Evolutionary conservation across 306 rosid genomes (phyloP).

Genomic region (Citrullus mucosospermus): DNA sequence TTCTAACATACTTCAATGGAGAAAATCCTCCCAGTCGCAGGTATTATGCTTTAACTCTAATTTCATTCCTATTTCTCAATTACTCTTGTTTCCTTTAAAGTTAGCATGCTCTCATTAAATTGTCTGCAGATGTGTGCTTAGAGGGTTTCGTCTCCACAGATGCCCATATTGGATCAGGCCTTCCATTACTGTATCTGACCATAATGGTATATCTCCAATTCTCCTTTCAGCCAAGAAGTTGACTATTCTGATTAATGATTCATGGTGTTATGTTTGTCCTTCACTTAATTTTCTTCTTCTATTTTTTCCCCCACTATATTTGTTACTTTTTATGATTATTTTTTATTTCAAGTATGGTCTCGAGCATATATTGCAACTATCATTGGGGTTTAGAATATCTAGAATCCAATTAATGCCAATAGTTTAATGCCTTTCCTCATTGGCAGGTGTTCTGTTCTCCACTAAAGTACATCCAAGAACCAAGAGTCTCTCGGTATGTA

Average conservation of each 20-base stretch:
- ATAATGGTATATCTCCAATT: conserved; percentile 48
- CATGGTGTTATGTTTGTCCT: neutral
- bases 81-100: neutral
- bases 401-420: neutral
- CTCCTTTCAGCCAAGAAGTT: neutral
- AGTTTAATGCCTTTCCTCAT: conserved; percentile 15
- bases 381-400: neutral
- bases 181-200: conserved; percentile 79
- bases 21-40: conserved; percentile 88
- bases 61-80: conserved; percentile 3
- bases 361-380: neutral
- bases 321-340: neutral
- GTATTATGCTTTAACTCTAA: conserved; percentile 25
- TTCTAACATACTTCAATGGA: conserved; percentile 76
- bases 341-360: neutral
- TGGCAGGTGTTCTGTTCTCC: conserved; percentile 82
- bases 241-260: neutral
- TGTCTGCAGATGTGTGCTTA: conserved; percentile 73
- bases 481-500: conserved; percentile 80
- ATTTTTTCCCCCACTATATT: neutral
- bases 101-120: neutral
- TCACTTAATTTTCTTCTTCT: neutral
- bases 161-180: conserved; percentile 99
- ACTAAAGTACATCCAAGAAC: conserved; percentile 85
- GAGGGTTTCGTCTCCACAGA: conserved; percentile 95